Base-by-base conservation (phyloP, 2,329 filamentous ascomycete genomes). In the Raffaelea ambrosiae region DNA sequence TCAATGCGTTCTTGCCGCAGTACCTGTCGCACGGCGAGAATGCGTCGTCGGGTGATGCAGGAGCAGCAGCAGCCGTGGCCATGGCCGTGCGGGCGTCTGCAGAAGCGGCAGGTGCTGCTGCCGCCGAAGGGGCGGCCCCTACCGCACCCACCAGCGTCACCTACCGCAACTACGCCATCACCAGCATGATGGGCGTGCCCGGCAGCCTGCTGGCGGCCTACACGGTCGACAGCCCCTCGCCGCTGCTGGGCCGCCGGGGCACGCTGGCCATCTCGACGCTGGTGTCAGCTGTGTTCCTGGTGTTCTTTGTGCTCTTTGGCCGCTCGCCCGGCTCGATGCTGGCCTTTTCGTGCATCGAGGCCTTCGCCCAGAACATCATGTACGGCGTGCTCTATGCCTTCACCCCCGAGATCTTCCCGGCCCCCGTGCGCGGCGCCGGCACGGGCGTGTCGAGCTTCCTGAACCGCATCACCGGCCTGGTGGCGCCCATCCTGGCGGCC, bases 1-100 rank as follows among this genome's bases (percentile, higher is more conserved):
- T 91, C 75, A 93, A 93, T 63, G 84, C 86, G 46, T 94, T 94
- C 66, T 73, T 95, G n/a, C 88, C 88, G 0, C 86, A 93, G 56
- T 93, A 93, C 59, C 78, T 94, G 50, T 77, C 81, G 21, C 76
- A 80, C 48, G 74, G 78, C 22, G 66, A 66, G 8, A 19, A 26
- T 4, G 10, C n/a, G 13, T 43, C 51, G 7, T 35, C 50, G 11
- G 1, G 38, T 5, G 45, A 41, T 5, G 61, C 63, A 23, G 16
- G 63, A 43, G 63, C 66, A 31, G 69, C 54, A 18, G 48, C 55
- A 31, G 54, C 52, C 13, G 60, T 53, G 19, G 53, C 55, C 3
- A 53, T 49, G n/a, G 46, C 60, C 14, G 55, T 60, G 14, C 60
- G 60, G 26, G 60, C 13, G 14, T 7, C 35, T n/a, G 35, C 35